Conservation (phyloP, 139 green algal species). For the Chlorella sp. region DNA sequence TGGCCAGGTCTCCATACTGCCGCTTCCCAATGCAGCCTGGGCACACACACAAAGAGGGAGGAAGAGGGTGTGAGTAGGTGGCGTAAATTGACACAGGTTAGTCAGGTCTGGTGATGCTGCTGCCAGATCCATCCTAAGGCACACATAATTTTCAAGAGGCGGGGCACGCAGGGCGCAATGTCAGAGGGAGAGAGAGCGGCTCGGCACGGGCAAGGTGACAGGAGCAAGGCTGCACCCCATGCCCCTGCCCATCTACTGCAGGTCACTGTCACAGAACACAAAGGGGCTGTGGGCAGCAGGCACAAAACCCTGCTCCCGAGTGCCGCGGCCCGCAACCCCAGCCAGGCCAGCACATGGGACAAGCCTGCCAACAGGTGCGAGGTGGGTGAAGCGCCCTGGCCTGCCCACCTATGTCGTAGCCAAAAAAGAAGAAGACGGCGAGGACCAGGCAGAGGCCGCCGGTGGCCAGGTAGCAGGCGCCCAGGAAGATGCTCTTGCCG, state of each 20-base stretch:
- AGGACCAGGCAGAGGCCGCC: constrained; percentile 47
- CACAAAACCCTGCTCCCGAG: no score
- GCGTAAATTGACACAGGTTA: not conserved
- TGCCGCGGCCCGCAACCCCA: no score
- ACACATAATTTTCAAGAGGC: not conserved
- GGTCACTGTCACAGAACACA: no score
- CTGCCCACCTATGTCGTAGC: constrained; percentile 23
- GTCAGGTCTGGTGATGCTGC: not conserved
- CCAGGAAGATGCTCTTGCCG: constrained; percentile 78
- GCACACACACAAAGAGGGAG: no score
- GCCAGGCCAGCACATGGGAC: not conserved
- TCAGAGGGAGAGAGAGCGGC: no score
- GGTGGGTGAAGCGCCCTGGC: not conserved
- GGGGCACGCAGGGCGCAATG: no score
- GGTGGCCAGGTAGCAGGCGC: constrained; percentile 68
- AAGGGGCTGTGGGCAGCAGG: no score
- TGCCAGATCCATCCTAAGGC: not conserved
- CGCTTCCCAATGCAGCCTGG: constrained; percentile 41
- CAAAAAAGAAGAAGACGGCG: constrained; percentile 52
- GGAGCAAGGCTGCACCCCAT: no score
- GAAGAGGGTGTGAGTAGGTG: not conserved
- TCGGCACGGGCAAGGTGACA: no score
- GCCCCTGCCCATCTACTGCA: no score
- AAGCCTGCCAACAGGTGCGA: not conserved
- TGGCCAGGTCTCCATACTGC: constrained; percentile 9